phyloP scores from a whole-genome alignment of 78 protist species.

The Dictyostelium purpureum region DNA sequence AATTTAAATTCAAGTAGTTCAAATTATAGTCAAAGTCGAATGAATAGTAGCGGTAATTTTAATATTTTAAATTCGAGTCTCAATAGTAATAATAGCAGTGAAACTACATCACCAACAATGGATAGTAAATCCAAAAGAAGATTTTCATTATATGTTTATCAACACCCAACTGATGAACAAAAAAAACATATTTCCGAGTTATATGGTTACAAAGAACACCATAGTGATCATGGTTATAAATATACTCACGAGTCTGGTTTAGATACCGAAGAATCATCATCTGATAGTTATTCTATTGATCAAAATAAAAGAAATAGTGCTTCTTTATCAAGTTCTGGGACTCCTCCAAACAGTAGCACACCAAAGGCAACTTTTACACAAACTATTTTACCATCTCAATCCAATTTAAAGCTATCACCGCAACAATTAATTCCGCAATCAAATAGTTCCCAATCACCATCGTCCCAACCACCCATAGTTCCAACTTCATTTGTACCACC shows the following conservation, averaged over 20 bases:
- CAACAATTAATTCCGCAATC: background rate
- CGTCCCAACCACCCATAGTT: background rate
- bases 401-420: too few relatives aligned
- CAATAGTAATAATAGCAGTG: background rate
- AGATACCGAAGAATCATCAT: background rate
- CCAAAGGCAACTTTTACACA: too few relatives aligned
- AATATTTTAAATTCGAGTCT: too few relatives aligned
- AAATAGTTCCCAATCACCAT: background rate
- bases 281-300: background rate
- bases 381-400: too few relatives aligned
- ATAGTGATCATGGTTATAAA: slow-evolving; percentile 15
- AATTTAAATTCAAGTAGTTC: background rate
- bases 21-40: background rate
- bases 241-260: slow-evolving; percentile 59
- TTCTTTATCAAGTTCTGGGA: background rate
- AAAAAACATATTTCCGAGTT: slow-evolving; percentile 40
- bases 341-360: too few relatives aligned
- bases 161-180: slow-evolving; percentile 72
- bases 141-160: slow-evolving; percentile 70
- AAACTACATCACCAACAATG: background rate
- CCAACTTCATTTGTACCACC: too few relatives aligned
- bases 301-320: background rate
- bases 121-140: slow-evolving; percentile 22
- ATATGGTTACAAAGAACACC: slow-evolving; percentile 56
- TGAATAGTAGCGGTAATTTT: too few relatives aligned